A percentile compares a stretch with the other conserved stretches of the same genome.
Conservation (phyloP, 2,329 filamentous ascomycete genomes). For the Talaromyces atroroseus region DNA sequence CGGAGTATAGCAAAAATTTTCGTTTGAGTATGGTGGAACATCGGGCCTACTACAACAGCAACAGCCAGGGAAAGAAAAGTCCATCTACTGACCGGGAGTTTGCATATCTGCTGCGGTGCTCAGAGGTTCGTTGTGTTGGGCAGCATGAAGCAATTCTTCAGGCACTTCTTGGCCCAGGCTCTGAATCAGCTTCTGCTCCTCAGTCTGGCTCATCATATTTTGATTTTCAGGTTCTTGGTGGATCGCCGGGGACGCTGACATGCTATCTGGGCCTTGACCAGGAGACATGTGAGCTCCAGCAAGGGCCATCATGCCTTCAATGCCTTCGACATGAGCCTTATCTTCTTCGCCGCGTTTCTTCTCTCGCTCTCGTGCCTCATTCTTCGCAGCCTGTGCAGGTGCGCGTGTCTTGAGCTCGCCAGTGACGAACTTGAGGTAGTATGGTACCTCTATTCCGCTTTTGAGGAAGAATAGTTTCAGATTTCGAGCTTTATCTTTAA, state of each 20-base stretch:
- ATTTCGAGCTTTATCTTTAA: constrained; percentile 89
- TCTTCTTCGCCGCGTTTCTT: constrained; percentile 43
- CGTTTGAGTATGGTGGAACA: neutral
- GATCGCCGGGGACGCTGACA: constrained; percentile 35
- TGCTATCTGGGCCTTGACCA: constrained; percentile 27
- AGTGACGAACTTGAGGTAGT: constrained; percentile 80
- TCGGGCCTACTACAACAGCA: neutral
- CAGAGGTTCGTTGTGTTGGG: constrained; percentile 27
- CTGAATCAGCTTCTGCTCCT: constrained; percentile 41
- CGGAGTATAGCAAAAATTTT: neutral
- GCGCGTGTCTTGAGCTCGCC: constrained; percentile 83
- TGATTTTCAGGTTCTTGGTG: constrained; percentile 27
- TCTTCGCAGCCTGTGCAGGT: constrained; percentile 55
- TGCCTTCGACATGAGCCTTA: constrained; percentile 43
- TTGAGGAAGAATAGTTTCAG: constrained; percentile 89
- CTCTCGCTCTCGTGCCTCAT: constrained; percentile 44
- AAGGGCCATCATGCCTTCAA: constrained; percentile 44
- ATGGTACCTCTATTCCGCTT: constrained; percentile 83
- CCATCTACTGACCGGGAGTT: constrained; percentile 13
- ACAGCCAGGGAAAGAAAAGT: neutral
- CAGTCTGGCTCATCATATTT: constrained; percentile 34
- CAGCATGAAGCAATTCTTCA: constrained; percentile 30
- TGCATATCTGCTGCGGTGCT: constrained; percentile 31
- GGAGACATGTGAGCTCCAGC: constrained; percentile 30
- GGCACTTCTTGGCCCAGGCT: constrained; percentile 40